Base-by-base conservation (phyloP, 306 rosid genomes). In the Ammopiptanthus mongolicus region DNA sequence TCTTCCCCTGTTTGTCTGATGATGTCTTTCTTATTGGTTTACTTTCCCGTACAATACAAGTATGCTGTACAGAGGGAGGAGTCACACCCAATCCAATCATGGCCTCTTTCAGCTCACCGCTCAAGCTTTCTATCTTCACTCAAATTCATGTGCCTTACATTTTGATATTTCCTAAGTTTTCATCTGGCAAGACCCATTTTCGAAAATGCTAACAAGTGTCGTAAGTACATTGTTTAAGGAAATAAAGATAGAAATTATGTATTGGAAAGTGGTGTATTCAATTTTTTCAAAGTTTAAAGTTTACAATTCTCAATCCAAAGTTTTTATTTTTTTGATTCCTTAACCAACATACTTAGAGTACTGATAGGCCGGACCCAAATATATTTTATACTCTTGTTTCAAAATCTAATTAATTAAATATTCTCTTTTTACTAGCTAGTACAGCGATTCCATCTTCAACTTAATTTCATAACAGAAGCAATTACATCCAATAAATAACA, bases 11-110 rank as follows among this genome's bases (percentile, higher is more conserved):
- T n/a, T n/a, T n/a, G n/a, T 6, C 3, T 36, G 41, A 36, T 8
- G 9, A 36, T 8, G 86, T 81, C 89, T 78, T 63, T 79, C 87
- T 79, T 76, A 76, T 84, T 85, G 83, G 41, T 74, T 51, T 58
- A 71, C 68, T 70, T 74, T 77, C 74, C 83, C 81, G 71, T 76
- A 65, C 66, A 42, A 46, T 80, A 51, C 80, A 67, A 68, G 80
- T 51, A 65, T 73, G 77, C 74, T 69, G 25, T 46, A 25, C 63
- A 51, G 62, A 60, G 29, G 61, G 62, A 60, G 29, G 61, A 69
- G 37, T 50, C 73, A 73, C 66, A 68, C 44, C 81, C 75, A 75
- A 75, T 75, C 81, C 75, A 75, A 75, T 69, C 77, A 69, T 68
- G 80, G 33, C 76, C 71, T 50, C n/a, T n/a, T n/a, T n/a, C n/a